Conservation (phyloP, 2,329 filamentous ascomycete genomes). For the Fusarium irregulare region DNA sequence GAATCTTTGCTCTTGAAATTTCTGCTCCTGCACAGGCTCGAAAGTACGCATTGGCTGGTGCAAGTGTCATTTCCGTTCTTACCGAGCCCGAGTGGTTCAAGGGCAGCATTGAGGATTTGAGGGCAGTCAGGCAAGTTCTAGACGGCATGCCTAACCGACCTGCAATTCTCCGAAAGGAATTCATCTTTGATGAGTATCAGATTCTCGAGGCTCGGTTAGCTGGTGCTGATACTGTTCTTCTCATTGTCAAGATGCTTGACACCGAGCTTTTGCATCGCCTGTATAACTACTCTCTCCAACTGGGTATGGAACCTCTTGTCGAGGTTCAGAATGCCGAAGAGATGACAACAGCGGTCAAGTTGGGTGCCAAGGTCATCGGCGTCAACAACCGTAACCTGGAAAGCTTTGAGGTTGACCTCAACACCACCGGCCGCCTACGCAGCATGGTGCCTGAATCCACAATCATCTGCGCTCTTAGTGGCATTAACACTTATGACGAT, state of each 20-base stretch:
- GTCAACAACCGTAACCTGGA: constrained; percentile 98
- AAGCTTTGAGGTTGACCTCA: constrained; percentile 95
- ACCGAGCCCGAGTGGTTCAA: constrained; percentile 99
- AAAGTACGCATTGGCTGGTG: constrained; percentile 91
- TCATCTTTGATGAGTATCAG: constrained; percentile 98
- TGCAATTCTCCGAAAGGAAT: constrained; percentile 93
- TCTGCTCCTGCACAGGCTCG: constrained; percentile 91
- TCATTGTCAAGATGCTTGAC: constrained; percentile 99
- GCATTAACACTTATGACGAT: constrained; percentile 89
- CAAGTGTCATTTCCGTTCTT: constrained; percentile 97
- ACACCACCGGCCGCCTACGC: constrained; percentile 89
- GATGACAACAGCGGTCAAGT: constrained; percentile 86
- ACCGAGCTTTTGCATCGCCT: constrained; percentile 76
- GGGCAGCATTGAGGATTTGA: constrained; percentile 93
- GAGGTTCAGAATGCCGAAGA: constrained; percentile 96
- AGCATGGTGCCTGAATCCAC: constrained; percentile 86
- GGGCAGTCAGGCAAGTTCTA: constrained; percentile 87
- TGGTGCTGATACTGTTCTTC: constrained; percentile 91
- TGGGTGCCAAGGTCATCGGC: constrained; percentile 91
- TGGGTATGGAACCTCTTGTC: constrained; percentile 97
- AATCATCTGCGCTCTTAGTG: constrained; percentile 92
- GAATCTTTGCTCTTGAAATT: constrained; percentile 87
- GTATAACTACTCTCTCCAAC: constrained; percentile 87
- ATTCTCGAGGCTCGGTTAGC: constrained; percentile 93
- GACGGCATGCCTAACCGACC: constrained; percentile 92